Percentiles rank a stretch among this genome's conserved stretches.
Evolutionary conservation across 495 filamentous ascomycete species (phyloP).

Genomic region (Penicillium turbatum): DNA sequence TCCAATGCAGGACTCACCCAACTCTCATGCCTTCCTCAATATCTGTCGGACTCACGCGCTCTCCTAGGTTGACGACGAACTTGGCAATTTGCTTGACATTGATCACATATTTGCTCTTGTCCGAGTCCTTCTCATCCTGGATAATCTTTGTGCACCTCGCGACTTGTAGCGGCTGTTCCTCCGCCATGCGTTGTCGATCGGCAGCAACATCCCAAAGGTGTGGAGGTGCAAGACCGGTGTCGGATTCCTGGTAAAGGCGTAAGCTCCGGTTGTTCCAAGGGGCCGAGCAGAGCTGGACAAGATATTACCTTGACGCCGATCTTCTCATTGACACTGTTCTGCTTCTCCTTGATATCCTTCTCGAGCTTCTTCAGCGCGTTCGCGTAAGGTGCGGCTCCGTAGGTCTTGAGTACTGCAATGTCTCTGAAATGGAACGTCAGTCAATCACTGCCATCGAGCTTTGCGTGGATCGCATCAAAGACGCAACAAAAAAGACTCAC

Average conservation of each 20-base stretch:
- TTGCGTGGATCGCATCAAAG: conserved; percentile 1
- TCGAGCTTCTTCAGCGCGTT: conserved; percentile 90
- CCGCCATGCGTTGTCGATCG: conserved; percentile 94
- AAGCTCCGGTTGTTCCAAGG: conserved; percentile 14
- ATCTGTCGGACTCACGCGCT: conserved; percentile 95
- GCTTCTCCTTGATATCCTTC: conserved; percentile 96
- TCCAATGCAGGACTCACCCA: conserved; percentile 49
- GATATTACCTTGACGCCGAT: conserved; percentile 68
- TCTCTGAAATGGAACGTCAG: conserved; percentile 57
- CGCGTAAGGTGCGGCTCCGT: conserved; percentile 94
- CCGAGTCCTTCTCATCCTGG: conserved; percentile 88
- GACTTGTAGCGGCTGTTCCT: conserved; percentile 96
- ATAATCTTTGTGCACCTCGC: conserved; percentile 99
- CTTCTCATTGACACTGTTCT: conserved; percentile 96
- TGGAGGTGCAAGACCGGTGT: conserved; percentile 94
- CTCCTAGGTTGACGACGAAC: conserved; percentile 97
- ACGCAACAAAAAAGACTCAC: conserved; percentile 48
- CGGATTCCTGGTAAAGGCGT: conserved; percentile 70
- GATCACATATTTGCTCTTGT: conserved; percentile 99
- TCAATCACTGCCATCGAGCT: conserved; percentile 13
- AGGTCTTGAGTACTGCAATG: conserved; percentile 98
- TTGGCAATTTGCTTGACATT: conserved; percentile 99
- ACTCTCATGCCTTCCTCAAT: conserved; percentile 99
- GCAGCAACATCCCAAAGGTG: conserved; percentile 98
- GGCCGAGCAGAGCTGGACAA: conserved; percentile 7